Evolutionary conservation across 495 filamentous ascomycete species (phyloP).

Genomic region (Glonium stellatum): DNA sequence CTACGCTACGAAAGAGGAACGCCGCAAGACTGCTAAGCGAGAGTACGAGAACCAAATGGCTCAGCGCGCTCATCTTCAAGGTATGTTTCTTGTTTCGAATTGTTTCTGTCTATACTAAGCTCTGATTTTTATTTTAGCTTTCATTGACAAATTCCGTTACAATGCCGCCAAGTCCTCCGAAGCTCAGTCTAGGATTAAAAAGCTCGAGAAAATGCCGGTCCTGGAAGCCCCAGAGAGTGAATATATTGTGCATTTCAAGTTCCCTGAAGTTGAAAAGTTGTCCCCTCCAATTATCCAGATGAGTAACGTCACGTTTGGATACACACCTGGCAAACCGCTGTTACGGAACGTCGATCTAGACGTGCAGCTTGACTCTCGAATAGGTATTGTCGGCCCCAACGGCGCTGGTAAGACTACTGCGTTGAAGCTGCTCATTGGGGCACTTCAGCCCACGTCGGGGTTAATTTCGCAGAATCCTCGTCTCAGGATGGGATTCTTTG

Average conservation of each 20-base stretch:
- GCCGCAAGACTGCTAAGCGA: conserved; percentile 89
- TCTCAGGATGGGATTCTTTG: conserved; percentile 90
- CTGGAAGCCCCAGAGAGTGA: conserved; percentile 86
- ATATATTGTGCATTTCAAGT: conserved; percentile 95
- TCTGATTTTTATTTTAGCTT: conserved; percentile 50
- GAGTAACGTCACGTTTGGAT: conserved; percentile 86
- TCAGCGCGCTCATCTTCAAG: conserved; percentile 78
- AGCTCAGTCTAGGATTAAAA: conserved; percentile 97
- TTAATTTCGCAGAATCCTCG: conserved; percentile 81
- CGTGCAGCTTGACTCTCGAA: conserved; percentile 95
- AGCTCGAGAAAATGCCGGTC: conserved; percentile 92
- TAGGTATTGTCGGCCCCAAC: conserved; percentile 97
- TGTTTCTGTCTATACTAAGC: conserved; percentile 2
- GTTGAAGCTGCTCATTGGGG: conserved; percentile 86
- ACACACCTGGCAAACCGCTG: conserved; percentile 70
- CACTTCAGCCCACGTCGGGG: conserved; percentile 68
- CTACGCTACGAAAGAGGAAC: conserved; percentile 96
- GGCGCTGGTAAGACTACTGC: conserved; percentile 98
- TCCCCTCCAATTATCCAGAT: conserved; percentile 98
- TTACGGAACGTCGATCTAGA: conserved; percentile 85
- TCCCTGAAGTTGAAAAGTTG: conserved; percentile 96
- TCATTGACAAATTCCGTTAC: conserved; percentile 99
- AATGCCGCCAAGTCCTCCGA: conserved; percentile 98
- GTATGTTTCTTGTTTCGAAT: conserved; percentile 7
- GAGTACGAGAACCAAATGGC: conserved; percentile 99